phyloP scores from a whole-genome alignment of 2,329 filamentous ascomycete species.

The Alternaria rosae region DNA sequence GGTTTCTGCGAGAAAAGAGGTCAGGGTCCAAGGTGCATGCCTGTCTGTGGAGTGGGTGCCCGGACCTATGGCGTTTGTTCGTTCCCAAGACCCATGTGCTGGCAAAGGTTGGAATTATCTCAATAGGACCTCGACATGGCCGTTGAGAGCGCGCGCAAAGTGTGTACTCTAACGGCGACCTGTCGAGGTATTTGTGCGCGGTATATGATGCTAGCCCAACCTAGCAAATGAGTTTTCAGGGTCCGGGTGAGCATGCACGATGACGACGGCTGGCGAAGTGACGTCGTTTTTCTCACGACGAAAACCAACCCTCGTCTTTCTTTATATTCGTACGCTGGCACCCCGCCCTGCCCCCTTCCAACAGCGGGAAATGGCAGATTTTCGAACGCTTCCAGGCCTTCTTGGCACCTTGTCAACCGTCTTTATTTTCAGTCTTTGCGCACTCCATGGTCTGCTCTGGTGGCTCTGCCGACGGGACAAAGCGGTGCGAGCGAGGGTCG shows the following conservation, averaged over 20 bases:
- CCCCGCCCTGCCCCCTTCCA: conserved; percentile 23
- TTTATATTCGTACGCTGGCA: conserved; percentile 32
- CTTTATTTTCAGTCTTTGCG: conserved; percentile 19
- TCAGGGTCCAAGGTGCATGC: conserved; percentile 9
- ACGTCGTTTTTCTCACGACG: conserved; percentile 29
- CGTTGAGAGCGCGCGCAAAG: not conserved
- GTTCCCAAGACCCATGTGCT: not conserved
- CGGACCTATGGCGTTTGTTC: conserved; percentile 5
- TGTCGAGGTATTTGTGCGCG: conserved; percentile 1
- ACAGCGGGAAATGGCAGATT: conserved; percentile 25
- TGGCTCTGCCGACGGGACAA: conserved; percentile 25
- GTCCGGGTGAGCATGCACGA: conserved; percentile 32
- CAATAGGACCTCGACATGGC: not conserved
- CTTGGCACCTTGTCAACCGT: conserved; percentile 35
- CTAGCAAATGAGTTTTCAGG: conserved; percentile 20
- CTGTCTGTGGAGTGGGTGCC: conserved; percentile 9
- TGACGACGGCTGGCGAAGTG: conserved; percentile 37
- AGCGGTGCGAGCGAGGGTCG: conserved; percentile 19
- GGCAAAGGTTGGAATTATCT: not conserved
- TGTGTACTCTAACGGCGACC: not conserved
- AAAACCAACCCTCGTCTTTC: conserved; percentile 26
- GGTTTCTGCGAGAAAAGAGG: conserved; percentile 17
- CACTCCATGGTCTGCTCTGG: conserved; percentile 10
- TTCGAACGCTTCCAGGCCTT: conserved; percentile 45
- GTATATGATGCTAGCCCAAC: conserved; percentile 3